Evolutionary conservation across 768 basidiomycete species (phyloP).

Genomic region (Lentinula lateritia): DNA sequence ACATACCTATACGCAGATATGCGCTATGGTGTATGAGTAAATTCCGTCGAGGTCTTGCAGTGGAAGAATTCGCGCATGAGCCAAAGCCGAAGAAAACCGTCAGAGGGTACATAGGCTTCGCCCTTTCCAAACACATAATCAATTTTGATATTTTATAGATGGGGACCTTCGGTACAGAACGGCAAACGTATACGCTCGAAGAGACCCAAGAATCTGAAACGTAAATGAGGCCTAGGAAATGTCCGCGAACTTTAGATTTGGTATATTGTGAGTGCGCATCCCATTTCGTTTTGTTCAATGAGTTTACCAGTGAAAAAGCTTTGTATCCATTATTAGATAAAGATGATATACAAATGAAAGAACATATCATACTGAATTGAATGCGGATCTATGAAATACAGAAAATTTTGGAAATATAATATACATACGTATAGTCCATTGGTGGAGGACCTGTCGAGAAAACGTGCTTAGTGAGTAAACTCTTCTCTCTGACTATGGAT

Average conservation of each 20-base stretch:
- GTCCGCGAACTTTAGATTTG: too few species aligned
- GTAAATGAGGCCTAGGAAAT: background rate
- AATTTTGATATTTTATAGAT: background rate
- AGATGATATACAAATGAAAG: background rate
- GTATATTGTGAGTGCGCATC: background rate
- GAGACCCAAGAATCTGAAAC: background rate
- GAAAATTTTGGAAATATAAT: too few species aligned
- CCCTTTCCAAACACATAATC: background rate
- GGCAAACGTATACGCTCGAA: conserved; percentile 9
- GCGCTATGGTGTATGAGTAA: conserved; percentile 85
- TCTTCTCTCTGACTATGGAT: background rate
- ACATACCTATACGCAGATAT: conserved; percentile 44
- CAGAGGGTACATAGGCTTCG: conserved; percentile 55
- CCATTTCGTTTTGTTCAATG: background rate
- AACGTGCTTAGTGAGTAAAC: too few species aligned
- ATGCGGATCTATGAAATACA: too few species aligned
- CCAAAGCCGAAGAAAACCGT: conserved; percentile 68
- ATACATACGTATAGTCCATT: too few species aligned
- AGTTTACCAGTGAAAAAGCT: background rate
- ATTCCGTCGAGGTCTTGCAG: conserved; percentile 51
- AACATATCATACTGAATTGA: too few species aligned
- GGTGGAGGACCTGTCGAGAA: too few species aligned
- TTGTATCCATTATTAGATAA: background rate
- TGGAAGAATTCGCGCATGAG: conserved; percentile 60
- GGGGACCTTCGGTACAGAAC: conserved; percentile 10